A percentile compares a stretch with the other conserved stretches of the same genome.
These are phyloP conservation scores for Poa annua DNA, from an alignment of 176 grass and related monocot species.

Conservation along the genomic window DNA sequence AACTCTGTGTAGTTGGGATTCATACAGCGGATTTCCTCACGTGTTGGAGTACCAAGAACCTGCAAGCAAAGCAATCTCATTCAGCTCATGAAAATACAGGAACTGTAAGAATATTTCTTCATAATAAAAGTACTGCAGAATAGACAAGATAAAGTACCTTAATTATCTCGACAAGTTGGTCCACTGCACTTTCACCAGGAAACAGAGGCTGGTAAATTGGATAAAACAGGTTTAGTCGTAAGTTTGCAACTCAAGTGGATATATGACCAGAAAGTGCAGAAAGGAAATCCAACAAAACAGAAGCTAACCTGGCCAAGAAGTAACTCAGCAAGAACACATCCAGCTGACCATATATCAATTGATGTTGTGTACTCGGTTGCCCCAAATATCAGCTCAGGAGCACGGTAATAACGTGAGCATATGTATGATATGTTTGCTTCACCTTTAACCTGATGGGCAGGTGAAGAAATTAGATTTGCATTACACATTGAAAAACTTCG, in stretches of 20 bases:
- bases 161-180: conserved; percentile 84
- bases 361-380: conserved; percentile 93
- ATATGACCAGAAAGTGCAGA: neutral
- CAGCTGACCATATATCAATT: conserved; percentile 99
- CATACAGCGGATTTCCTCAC: conserved; percentile 81
- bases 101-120: conserved; percentile 3
- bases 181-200: conserved; percentile 79
- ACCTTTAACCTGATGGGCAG: conserved; percentile 67
- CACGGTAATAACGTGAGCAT: conserved; percentile 97
- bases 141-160: conserved; percentile 47
- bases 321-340: conserved; percentile 93
- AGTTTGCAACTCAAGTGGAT: conserved; percentile 18
- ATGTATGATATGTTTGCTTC: conserved; percentile 99
- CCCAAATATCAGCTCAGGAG: conserved; percentile 97
- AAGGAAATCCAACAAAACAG: neutral
- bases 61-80: conserved; percentile 34
- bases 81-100: conserved; percentile 25
- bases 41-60: conserved; percentile 86
- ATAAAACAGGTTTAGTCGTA: conserved; percentile 26
- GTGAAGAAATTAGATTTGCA: conserved; percentile 15
- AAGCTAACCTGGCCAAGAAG: conserved; percentile 87
- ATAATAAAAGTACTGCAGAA: conserved; percentile 3
- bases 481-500: neutral
- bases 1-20: conserved; percentile 79
- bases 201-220: conserved; percentile 60